These are phyloP conservation scores for Yamadazyma membranifaciens DNA, from an alignment of 1,139 yeast genomes.

Conservation along the genomic window DNA sequence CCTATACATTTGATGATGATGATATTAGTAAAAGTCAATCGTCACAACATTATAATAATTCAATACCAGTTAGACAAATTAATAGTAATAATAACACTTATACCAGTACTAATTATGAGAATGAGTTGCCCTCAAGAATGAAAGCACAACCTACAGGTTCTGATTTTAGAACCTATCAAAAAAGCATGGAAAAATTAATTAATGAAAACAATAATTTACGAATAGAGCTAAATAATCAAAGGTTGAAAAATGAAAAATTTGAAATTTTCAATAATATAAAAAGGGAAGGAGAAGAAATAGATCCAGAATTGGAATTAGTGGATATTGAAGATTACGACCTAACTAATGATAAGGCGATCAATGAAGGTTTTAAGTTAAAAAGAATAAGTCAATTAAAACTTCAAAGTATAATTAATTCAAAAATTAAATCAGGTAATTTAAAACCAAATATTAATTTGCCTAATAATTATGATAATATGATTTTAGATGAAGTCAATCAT, in stretches of 20 bases:
- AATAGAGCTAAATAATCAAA: slow-evolving; percentile 6
- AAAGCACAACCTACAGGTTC: slow-evolving; percentile 12
- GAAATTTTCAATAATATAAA: background rate
- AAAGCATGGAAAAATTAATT: slow-evolving; percentile 13
- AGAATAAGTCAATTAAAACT: slow-evolving; percentile 34
- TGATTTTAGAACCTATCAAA: slow-evolving; percentile 10
- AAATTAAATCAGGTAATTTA: slow-evolving; percentile 11
- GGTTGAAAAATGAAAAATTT: background rate
- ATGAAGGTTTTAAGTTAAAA: slow-evolving; percentile 33
- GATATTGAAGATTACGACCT: slow-evolving; percentile 24
- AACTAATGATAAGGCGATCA: slow-evolving; percentile 21
- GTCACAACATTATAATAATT: background rate
- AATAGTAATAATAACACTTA: background rate
- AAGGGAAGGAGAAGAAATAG: background rate
- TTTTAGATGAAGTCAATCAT: slow-evolving; percentile 35
- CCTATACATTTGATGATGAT: slow-evolving; percentile 28
- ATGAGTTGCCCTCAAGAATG: slow-evolving; percentile 10
- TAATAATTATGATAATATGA: slow-evolving; percentile 37
- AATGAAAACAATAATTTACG: slow-evolving; percentile 14
- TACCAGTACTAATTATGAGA: slow-evolving; percentile 1
- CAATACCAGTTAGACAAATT: background rate
- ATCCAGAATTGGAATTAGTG: slow-evolving; percentile 9
- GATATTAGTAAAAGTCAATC: background rate
- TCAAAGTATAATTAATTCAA: slow-evolving; percentile 2
- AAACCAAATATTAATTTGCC: slow-evolving; percentile 37